Evolutionary conservation across 768 basidiomycete species (phyloP).

Genomic region (Collybiopsis luxurians): DNA sequence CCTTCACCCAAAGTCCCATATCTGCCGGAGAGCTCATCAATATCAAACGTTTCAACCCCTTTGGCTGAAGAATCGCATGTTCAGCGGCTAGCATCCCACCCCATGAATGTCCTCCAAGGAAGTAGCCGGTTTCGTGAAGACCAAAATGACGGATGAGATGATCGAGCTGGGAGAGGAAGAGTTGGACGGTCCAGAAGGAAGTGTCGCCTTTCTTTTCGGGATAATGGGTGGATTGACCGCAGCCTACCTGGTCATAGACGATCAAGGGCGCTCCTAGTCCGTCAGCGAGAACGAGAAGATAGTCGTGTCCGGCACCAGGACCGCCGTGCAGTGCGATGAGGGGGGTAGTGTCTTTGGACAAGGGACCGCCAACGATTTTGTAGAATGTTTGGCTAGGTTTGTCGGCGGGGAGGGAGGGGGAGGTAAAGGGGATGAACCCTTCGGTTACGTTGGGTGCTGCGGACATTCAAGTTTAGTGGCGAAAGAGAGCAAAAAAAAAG

Average conservation of each 20-base stretch:
- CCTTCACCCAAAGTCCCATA: slow-evolving; percentile 25
- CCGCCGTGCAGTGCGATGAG: slow-evolving; percentile 44
- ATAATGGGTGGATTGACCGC: slow-evolving; percentile 40
- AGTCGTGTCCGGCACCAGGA: slow-evolving; percentile 35
- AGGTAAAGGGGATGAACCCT: slow-evolving; percentile 24
- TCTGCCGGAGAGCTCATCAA: slow-evolving; percentile 23
- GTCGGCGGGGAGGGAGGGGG: slow-evolving; percentile 18
- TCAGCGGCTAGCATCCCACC: slow-evolving; percentile 42
- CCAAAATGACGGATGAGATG: slow-evolving; percentile 33
- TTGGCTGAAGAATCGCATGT: slow-evolving; percentile 20
- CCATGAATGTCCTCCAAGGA: slow-evolving; percentile 43
- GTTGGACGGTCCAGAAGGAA: slow-evolving; percentile 35
- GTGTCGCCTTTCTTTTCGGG: slow-evolving; percentile 35
- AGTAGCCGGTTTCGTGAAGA: slow-evolving; percentile 32
- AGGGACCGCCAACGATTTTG: slow-evolving; percentile 31
- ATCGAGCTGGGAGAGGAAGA: slow-evolving; percentile 40
- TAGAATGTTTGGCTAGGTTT: slow-evolving; percentile 38
- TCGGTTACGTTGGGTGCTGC: slow-evolving; percentile 14
- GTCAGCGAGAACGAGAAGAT: slow-evolving; percentile 31
- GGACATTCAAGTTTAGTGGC: too few relatives aligned
- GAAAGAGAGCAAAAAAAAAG: too few relatives aligned
- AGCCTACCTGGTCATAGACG: slow-evolving; percentile 45
- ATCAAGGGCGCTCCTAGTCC: slow-evolving; percentile 39
- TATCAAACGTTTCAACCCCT: slow-evolving; percentile 30
- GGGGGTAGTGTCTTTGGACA: slow-evolving; percentile 25